Evolutionary conservation across 495 filamentous ascomycete species (phyloP).

Genomic region (Physcia stellaris): DNA sequence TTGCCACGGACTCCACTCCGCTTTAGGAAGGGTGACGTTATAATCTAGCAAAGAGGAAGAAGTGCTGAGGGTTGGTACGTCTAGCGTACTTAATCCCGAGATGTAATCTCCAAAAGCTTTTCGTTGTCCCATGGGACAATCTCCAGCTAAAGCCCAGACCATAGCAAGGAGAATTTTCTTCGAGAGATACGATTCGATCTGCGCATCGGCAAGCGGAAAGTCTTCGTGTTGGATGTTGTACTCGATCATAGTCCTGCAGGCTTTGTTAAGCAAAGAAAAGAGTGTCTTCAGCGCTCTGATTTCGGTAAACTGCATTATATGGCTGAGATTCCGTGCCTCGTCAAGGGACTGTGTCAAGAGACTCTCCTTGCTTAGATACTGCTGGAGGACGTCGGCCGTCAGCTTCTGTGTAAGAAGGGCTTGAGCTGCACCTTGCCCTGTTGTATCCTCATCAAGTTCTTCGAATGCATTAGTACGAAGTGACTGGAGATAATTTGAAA

Average conservation of each 20-base stretch:
- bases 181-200: slow-evolving; percentile 74
- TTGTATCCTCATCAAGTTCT: slow-evolving; percentile 82
- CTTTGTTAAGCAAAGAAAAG: slow-evolving; percentile 89
- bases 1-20: slow-evolving; percentile 87
- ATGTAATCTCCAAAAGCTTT: slow-evolving; percentile 79
- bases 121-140: slow-evolving; percentile 80
- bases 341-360: slow-evolving; percentile 66
- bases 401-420: slow-evolving; percentile 61
- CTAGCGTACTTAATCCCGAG: slow-evolving; percentile 65
- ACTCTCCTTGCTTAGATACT: slow-evolving; percentile 59
- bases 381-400: slow-evolving; percentile 62
- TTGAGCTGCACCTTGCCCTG: slow-evolving; percentile 65
- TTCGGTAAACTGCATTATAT: slow-evolving; percentile 96
- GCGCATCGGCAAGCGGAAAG: slow-evolving; percentile 79
- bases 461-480: slow-evolving; percentile 74
- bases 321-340: slow-evolving; percentile 62
- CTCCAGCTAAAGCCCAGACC: slow-evolving; percentile 89
- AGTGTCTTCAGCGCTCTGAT: slow-evolving; percentile 83
- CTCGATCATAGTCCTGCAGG: slow-evolving; percentile 80
- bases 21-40: slow-evolving; percentile 72
- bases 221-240: slow-evolving; percentile 90
- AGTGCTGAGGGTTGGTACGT: slow-evolving; percentile 60
- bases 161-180: slow-evolving; percentile 87
- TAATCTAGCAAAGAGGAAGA: slow-evolving; percentile 85
- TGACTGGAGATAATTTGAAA: slow-evolving; percentile 75